Conservation (phyloP, 1,284 basidiomycete genomes). For the Apiotrichum siamense region DNA sequence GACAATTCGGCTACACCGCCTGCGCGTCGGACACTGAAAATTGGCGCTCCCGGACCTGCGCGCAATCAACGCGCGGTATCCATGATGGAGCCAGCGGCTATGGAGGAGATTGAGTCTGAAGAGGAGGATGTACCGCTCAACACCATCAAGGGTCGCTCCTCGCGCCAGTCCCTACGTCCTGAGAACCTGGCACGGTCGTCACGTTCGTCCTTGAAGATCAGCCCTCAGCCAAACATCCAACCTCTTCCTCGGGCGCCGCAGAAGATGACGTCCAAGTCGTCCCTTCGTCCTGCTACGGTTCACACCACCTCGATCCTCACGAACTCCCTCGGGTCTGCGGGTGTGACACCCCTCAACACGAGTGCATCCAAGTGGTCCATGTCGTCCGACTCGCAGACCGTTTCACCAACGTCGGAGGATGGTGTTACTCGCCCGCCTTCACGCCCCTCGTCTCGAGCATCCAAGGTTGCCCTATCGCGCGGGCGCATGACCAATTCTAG, state of each 20-base stretch:
- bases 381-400: conserved; percentile 9
- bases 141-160: conserved; percentile 1
- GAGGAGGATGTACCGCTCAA: conserved; percentile 6
- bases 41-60: not conserved
- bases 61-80: not conserved
- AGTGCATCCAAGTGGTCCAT: conserved; percentile 19
- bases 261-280: not conserved
- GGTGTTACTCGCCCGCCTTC: not conserved
- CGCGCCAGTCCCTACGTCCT: not conserved
- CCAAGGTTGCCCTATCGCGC: not conserved
- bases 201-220: not conserved
- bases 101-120: not conserved
- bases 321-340: not conserved
- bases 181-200: not conserved
- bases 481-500: conserved; percentile 1
- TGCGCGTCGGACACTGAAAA: not conserved
- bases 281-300: not conserved
- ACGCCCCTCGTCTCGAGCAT: conserved; percentile 5
- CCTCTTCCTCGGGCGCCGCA: not conserved
- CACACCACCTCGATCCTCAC: not conserved
- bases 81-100: not conserved
- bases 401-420: conserved; percentile 7
- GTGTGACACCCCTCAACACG: not conserved
- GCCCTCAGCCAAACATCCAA: not conserved
- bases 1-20: conserved; percentile 6